phyloP scores from a whole-genome alignment of 2,329 filamentous ascomycete genomes.

The Cytospora piceicola region DNA sequence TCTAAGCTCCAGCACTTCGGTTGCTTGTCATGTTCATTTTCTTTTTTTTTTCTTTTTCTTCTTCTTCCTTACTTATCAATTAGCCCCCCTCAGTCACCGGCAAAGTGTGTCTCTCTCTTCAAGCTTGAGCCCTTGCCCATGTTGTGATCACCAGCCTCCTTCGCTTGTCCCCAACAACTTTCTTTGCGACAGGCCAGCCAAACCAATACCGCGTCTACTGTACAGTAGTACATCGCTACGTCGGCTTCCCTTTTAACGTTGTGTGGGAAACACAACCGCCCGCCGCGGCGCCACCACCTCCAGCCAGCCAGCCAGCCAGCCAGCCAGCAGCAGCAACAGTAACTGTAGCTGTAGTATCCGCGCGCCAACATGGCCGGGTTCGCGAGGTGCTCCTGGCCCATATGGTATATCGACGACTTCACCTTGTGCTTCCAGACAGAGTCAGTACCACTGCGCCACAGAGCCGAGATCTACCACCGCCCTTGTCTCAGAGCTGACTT shows the following conservation, averaged over 20 bases:
- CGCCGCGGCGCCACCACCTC: neutral
- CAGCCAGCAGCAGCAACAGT: too few relatives aligned
- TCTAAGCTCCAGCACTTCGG: neutral
- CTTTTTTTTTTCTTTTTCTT: neutral
- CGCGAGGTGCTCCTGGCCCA: constrained; percentile 59
- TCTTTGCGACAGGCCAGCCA: neutral
- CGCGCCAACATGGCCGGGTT: constrained; percentile 46
- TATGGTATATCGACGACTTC: constrained; percentile 69
- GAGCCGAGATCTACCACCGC: constrained; percentile 17
- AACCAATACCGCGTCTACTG: neutral
- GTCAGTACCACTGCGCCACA: constrained; percentile 46
- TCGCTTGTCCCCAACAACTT: constrained; percentile 1
- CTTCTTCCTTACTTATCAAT: neutral
- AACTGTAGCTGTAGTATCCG: constrained; percentile 8
- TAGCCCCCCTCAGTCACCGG: neutral
- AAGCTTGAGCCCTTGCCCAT: neutral
- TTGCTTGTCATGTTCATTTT: neutral
- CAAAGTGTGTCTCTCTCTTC: neutral
- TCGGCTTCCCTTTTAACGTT: neutral
- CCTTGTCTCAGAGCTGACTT: constrained; percentile 14
- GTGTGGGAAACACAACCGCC: constrained; percentile 1
- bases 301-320: too few relatives aligned
- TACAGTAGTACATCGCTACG: neutral
- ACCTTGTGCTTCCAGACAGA: constrained; percentile 67
- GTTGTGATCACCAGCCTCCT: neutral